A percentile compares a stretch with the other conserved stretches of the same genome.
Conservation (phyloP, 805 yeast species). For the Kodamaea restingae region DNA sequence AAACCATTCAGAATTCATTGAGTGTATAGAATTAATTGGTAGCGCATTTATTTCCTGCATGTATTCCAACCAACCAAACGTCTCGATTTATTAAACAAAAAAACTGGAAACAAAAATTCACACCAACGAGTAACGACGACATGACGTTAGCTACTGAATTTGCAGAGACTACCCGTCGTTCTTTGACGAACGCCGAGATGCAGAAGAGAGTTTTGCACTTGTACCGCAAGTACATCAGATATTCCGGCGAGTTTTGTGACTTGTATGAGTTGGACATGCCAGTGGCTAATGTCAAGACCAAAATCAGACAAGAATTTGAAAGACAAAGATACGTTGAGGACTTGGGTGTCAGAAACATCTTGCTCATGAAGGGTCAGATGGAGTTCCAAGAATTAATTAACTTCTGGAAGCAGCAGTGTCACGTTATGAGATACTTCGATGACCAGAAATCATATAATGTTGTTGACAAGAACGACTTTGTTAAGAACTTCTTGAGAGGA, state of each 20-base stretch:
- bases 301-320: conserved; percentile 85
- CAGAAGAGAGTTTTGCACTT: conserved; percentile 60
- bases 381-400: conserved; percentile 84
- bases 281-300: conserved; percentile 71
- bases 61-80: conserved; percentile 14
- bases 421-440: conserved; percentile 77
- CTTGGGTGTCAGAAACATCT: conserved; percentile 59
- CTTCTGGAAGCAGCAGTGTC: conserved; percentile 88
- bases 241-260: conserved; percentile 56
- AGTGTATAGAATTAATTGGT: conserved; percentile 1
- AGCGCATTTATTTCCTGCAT: conserved; percentile 5
- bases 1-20: background rate
- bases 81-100: conserved; percentile 9
- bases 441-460: conserved; percentile 55
- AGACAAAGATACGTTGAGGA: conserved; percentile 73
- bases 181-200: conserved; percentile 58
- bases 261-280: conserved; percentile 74
- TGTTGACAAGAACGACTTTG: conserved; percentile 57
- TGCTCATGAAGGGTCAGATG: conserved; percentile 82
- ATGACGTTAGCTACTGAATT: conserved; percentile 76
- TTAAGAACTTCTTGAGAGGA: conserved; percentile 71
- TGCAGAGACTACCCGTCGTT: conserved; percentile 74
- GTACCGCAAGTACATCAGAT: conserved; percentile 69
- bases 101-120: conserved; percentile 2
- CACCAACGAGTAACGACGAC: conserved; percentile 5